Base-by-base conservation (phyloP, 169 alveolate species). In the Besnoitia besnoiti region DNA sequence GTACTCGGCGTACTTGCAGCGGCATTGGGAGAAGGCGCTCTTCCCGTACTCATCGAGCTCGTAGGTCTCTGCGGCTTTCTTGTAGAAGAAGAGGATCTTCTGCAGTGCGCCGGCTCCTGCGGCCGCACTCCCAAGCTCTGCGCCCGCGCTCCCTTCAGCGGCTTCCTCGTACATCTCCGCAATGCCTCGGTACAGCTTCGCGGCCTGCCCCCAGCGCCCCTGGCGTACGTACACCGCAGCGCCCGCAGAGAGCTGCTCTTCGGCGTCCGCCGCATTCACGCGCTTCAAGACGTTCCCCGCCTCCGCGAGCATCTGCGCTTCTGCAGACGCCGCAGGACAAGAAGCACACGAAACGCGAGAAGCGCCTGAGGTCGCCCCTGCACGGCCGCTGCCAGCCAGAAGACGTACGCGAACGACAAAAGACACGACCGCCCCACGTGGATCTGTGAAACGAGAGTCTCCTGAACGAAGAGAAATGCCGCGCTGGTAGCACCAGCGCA, bases 281-380 rank as follows among this genome's bases (percentile, higher is more conserved):
- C 92, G 92, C 75, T 75, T 73, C 85, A 87, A 37, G 75, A 46
- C 47, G 85, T 62, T 87, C 27, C 92, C 92, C 0, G 92, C 92
- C 73, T 87, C 92, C 44, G 59, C 85, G 35, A 55, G 50, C 67
- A 87, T 21, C 73, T 61, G 33, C 10, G 85, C 92, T 33, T 59
- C 92, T 87, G 92, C n/a, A n/a, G n/a, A n/a, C n/a, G n/a, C n/a
- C n/a, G n/a, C n/a, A n/a, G 62, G 46, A 73, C 21, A 73, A 33
- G 7, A 73, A 7, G 39, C 55, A 49, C 55, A 14, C 55, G 55
- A 49, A 14, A 8, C 55, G 14, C 5, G 55, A 5, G 5, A 8
- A 5, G 55, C 55, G 5, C 14, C 55, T 49, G n/a, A n/a, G n/a
- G n/a, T n/a, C n/a, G n/a, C n/a, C n/a, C n/a, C n/a, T n/a, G n/a